Evolutionary conservation across 495 filamentous ascomycete genomes (phyloP).

Genomic region (Darksidea phi): DNA sequence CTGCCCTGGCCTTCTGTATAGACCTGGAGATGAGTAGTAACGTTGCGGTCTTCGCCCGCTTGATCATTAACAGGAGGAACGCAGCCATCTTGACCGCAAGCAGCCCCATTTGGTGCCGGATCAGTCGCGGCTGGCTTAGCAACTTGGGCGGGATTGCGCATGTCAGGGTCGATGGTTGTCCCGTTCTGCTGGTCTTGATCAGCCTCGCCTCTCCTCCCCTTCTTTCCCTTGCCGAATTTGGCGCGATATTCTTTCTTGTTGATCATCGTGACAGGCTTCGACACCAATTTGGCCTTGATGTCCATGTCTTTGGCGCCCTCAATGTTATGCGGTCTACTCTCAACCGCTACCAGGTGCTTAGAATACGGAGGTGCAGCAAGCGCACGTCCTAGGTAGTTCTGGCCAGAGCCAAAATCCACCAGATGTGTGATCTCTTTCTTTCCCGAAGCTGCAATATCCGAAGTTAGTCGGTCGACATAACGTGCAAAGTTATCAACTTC

Average conservation of each 20-base stretch:
- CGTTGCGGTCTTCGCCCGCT: conserved; percentile 1
- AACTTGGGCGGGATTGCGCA: too few relatives aligned
- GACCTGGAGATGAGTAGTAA: conserved; percentile 39
- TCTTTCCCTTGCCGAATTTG: conserved; percentile 44
- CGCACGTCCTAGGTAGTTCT: conserved; percentile 90
- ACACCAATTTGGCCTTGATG: conserved; percentile 65
- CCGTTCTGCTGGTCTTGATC: not conserved
- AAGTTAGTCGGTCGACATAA: conserved; percentile 58
- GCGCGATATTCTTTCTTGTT: conserved; percentile 73
- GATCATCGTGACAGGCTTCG: conserved; percentile 64
- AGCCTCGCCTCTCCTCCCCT: not conserved
- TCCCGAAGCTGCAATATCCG: conserved; percentile 46
- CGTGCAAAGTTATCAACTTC: conserved; percentile 70
- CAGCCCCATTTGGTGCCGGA: too few relatives aligned
- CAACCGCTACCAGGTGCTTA: conserved; percentile 83
- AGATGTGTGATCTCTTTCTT: conserved; percentile 71
- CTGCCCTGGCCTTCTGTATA: conserved; percentile 46
- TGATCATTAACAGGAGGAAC: conserved; percentile 13
- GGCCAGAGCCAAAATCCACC: conserved; percentile 92
- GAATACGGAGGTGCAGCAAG: conserved; percentile 83
- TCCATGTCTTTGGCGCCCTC: conserved; percentile 80
- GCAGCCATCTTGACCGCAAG: not conserved
- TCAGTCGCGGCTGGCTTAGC: too few relatives aligned
- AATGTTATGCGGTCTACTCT: conserved; percentile 82
- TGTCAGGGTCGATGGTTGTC: not conserved